A percentile compares a stretch with the other conserved stretches of the same genome.
Conservation (phyloP, 2,329 filamentous ascomycete species). For the Fusarium succisae region DNA sequence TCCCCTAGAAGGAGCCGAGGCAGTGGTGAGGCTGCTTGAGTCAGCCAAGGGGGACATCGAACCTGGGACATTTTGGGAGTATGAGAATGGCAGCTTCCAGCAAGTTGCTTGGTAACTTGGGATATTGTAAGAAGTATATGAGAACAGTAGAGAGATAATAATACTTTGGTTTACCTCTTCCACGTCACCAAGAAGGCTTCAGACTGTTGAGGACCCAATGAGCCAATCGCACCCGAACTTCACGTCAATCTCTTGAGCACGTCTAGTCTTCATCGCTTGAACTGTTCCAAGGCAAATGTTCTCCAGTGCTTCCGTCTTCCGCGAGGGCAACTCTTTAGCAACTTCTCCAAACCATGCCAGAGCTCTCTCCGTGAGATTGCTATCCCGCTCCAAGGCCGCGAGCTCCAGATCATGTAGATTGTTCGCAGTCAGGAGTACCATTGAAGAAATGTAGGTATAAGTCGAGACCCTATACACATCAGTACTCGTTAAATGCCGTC, state of each 20-base stretch:
- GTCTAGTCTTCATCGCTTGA: not conserved
- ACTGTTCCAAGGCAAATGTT: not conserved
- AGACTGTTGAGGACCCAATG: not conserved
- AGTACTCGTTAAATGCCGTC: fast-evolving
- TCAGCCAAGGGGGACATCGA: not conserved
- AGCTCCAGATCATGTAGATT: not conserved
- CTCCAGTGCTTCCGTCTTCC: not conserved
- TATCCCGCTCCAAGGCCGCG: not conserved
- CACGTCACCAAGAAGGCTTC: not conserved
- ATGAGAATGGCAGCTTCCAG: not conserved
- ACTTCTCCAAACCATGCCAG: not conserved
- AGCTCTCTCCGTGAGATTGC: not conserved
- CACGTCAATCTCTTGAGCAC: not conserved
- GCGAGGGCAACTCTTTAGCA: not conserved
- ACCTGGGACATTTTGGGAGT: constrained; percentile 13
- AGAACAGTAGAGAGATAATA: no score
- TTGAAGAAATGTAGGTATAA: constrained; percentile 2
- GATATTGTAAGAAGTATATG: not conserved
- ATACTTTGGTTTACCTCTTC: not conserved
- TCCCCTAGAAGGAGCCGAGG: not conserved
- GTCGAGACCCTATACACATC: not conserved
- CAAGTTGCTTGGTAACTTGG: not conserved
- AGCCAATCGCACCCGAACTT: not conserved
- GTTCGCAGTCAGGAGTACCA: not conserved
- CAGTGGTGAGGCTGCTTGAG: not conserved